Conservation (phyloP, 2,329 filamentous ascomycete genomes). For the Penicillium griseofulvum region DNA sequence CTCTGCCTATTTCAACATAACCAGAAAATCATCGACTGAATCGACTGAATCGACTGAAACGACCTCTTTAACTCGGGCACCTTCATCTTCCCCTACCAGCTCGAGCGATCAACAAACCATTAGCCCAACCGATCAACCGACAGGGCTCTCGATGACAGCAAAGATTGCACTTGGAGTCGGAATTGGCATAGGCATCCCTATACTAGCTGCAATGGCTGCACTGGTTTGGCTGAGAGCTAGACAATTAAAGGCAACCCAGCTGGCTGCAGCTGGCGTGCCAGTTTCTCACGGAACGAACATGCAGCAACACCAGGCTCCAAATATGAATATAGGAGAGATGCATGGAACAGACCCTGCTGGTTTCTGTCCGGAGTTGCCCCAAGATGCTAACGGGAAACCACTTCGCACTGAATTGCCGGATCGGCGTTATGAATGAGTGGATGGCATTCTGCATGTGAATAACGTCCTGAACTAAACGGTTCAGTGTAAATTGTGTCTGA, state of each 20-base stretch:
- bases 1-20: neutral
- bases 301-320: neutral
- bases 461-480: no score
- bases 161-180: neutral
- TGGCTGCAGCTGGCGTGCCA: neutral
- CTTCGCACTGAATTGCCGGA: neutral
- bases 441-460: neutral
- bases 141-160: neutral
- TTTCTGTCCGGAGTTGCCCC: neutral
- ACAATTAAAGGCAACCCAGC: neutral
- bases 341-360: neutral
- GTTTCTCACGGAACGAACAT: neutral
- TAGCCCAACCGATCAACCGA: neutral
- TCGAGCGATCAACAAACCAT: neutral
- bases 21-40: neutral
- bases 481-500: no score
- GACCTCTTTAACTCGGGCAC: neutral
- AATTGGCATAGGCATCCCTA: neutral
- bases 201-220: neutral
- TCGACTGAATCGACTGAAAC: no score
- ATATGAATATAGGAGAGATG: neutral
- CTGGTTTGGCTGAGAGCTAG: neutral
- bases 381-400: neutral
- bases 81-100: no score
- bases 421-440: neutral